These are phyloP conservation scores for Bromus sterilis DNA, from an alignment of 176 grass and related monocot genomes.

Conservation along the genomic window DNA sequence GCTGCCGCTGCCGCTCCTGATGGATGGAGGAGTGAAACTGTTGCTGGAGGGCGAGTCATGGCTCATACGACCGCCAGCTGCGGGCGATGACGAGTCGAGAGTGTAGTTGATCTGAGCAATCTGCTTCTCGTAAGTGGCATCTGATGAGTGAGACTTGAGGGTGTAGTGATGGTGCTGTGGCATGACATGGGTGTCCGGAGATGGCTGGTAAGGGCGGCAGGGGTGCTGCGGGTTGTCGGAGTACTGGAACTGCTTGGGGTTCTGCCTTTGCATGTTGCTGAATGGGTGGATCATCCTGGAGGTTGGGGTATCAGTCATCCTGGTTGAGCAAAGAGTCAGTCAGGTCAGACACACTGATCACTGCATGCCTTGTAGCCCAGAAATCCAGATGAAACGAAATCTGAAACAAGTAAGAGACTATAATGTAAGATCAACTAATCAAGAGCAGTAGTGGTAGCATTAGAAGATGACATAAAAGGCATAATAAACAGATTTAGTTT, in stretches of 20 bases:
- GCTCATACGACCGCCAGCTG: slow-evolving; percentile 11
- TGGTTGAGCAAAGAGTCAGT: neutral
- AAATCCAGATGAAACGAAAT: slow-evolving; percentile 2
- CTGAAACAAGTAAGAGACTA: slow-evolving; percentile 21
- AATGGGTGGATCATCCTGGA: slow-evolving; percentile 39
- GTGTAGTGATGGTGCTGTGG: slow-evolving; percentile 1
- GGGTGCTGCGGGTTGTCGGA: slow-evolving; percentile 5
- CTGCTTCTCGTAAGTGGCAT: slow-evolving; percentile 24
- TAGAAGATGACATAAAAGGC: neutral
- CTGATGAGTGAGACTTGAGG: slow-evolving; percentile 25
- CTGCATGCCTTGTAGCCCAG: neutral
- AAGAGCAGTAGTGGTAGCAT: neutral
- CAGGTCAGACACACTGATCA: neutral
- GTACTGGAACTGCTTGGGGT: slow-evolving; percentile 21
- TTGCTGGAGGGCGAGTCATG: slow-evolving; percentile 41
- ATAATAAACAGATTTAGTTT: neutral
- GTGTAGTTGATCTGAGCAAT: slow-evolving; percentile 25
- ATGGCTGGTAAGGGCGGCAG: slow-evolving; percentile 8
- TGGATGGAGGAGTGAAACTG: slow-evolving; percentile 17
- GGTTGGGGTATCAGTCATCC: slow-evolving; percentile 38
- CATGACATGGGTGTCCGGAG: neutral
- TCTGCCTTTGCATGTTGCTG: slow-evolving; percentile 25
- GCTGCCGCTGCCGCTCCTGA: slow-evolving; percentile 43
- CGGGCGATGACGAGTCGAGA: slow-evolving; percentile 54
- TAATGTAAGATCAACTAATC: too few relatives aligned